Percentiles rank a stretch among this genome's conserved stretches.
These are phyloP conservation scores for Amanita polypyramis DNA, from an alignment of 768 basidiomycete species.

Conservation along the genomic window DNA sequence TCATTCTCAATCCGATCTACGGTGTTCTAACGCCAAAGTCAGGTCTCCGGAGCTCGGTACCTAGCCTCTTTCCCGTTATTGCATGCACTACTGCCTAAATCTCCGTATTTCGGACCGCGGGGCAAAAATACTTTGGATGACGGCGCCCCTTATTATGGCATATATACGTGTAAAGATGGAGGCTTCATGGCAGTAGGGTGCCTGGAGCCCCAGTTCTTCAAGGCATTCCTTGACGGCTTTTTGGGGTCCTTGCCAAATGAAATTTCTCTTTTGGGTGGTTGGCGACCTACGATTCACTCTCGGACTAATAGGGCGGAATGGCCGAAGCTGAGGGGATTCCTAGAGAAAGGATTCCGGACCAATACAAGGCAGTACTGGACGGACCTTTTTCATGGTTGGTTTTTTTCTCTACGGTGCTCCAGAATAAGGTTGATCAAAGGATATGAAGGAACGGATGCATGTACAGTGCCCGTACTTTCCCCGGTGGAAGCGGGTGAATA, in stretches of 20 bases:
- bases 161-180: slow-evolving; percentile 66
- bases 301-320: slow-evolving; percentile 42
- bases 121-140: slow-evolving; percentile 62
- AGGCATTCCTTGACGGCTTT: slow-evolving; percentile 47
- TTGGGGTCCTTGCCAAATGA: slow-evolving; percentile 33
- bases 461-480: slow-evolving; percentile 57
- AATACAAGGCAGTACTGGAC: slow-evolving; percentile 63
- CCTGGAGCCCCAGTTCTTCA: slow-evolving; percentile 65
- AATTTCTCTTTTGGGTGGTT: slow-evolving; percentile 35
- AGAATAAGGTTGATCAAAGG: background rate
- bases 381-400: slow-evolving; percentile 50
- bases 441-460: slow-evolving; percentile 55
- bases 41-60: slow-evolving; percentile 78
- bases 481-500: slow-evolving; percentile 47
- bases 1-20: background rate
- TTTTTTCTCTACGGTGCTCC: background rate
- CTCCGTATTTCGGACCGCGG: slow-evolving; percentile 30
- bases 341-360: slow-evolving; percentile 53
- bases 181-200: slow-evolving; percentile 72
- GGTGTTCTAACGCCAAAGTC: background rate
- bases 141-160: slow-evolving; percentile 67
- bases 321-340: slow-evolving; percentile 44
- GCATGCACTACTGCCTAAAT: slow-evolving; percentile 24
- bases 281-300: slow-evolving; percentile 39
- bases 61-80: slow-evolving; percentile 64